Evolutionary conservation across 768 basidiomycete genomes (phyloP).

Genomic region (Mycena capillaripes): DNA sequence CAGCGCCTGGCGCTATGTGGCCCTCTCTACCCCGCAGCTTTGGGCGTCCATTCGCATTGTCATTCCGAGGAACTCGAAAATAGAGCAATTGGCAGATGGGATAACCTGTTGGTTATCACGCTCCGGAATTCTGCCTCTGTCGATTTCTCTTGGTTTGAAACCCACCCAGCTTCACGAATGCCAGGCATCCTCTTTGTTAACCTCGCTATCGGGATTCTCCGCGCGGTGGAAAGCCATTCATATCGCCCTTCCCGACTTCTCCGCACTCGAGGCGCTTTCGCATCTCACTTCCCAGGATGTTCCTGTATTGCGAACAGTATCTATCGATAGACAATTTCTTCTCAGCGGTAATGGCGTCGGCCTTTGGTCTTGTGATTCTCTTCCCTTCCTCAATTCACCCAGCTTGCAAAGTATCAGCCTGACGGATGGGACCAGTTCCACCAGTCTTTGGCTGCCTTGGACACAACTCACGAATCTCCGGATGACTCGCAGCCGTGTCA

Average conservation of each 20-base stretch:
- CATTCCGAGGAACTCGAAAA: not conserved
- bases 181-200: not conserved
- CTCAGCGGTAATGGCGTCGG: too few species aligned
- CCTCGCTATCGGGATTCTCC: not conserved
- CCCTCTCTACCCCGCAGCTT: not conserved
- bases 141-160: not conserved
- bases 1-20: not conserved
- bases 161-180: not conserved
- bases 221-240: not conserved
- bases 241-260: not conserved
- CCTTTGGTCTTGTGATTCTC: not conserved
- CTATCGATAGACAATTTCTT: not conserved
- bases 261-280: not conserved
- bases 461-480: not conserved
- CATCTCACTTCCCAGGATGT: not conserved
- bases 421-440: too few species aligned
- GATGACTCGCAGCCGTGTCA: not conserved
- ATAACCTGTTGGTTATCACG: not conserved
- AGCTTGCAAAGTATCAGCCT: not conserved
- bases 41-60: conserved; percentile 5
- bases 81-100: not conserved
- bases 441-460: not conserved
- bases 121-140: conserved; percentile 1
- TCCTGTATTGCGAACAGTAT: not conserved
- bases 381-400: not conserved